Evolutionary conservation across 2,329 filamentous ascomycete genomes (phyloP).

Genomic region (Exutisphaerella laricina): DNA sequence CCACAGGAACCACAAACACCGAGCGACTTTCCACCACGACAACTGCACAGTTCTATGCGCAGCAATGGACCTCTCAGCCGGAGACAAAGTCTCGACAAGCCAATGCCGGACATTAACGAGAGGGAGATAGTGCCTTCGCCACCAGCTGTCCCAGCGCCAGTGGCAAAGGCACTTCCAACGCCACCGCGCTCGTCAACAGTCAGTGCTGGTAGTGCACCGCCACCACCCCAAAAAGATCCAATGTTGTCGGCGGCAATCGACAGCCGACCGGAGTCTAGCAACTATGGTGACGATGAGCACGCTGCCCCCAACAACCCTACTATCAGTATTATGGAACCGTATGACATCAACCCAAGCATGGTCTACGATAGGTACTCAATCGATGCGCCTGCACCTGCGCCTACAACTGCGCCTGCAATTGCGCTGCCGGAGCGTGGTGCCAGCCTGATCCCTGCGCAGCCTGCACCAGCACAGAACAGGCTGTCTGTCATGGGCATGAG

Average conservation of each 20-base stretch:
- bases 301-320: slow-evolving; percentile 12
- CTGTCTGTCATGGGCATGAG: slow-evolving; percentile 60
- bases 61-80: slow-evolving; percentile 9
- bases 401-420: not conserved
- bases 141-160: slow-evolving; percentile 12
- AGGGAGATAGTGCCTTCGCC: slow-evolving; percentile 11
- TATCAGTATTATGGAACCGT: slow-evolving; percentile 20
- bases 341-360: slow-evolving; percentile 26
- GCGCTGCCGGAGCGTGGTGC: slow-evolving; percentile 16
- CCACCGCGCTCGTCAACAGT: slow-evolving; percentile 15
- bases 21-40: slow-evolving; percentile 18
- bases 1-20: slow-evolving; percentile 14
- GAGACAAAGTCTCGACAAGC: slow-evolving; percentile 18
- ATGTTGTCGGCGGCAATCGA: slow-evolving; percentile 15
- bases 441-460: slow-evolving; percentile 9
- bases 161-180: slow-evolving; percentile 19
- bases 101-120: slow-evolving; percentile 18
- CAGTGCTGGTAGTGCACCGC: slow-evolving; percentile 8
- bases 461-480: slow-evolving; percentile 30
- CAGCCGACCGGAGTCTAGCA: slow-evolving; percentile 24
- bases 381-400: slow-evolving; percentile 7
- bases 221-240: slow-evolving; percentile 25
- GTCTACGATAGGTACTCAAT: slow-evolving; percentile 24
- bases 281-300: slow-evolving; percentile 26
- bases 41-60: slow-evolving; percentile 21